Base-by-base conservation (phyloP, 768 basidiomycete genomes). In the Lentinula aciculospora region DNA sequence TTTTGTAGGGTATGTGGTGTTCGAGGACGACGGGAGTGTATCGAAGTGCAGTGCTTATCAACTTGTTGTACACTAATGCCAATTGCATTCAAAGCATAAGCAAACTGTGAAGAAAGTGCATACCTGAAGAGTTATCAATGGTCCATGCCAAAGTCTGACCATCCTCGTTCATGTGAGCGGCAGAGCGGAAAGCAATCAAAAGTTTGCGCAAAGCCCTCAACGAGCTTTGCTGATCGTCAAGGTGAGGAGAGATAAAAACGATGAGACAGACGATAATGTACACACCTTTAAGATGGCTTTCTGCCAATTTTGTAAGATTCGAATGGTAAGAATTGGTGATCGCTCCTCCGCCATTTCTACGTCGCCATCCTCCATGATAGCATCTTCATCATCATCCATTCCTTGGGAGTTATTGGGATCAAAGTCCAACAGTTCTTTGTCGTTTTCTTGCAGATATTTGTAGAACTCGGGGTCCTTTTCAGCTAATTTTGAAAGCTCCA, bases 391-490 rank as follows among this genome's bases (percentile, higher is more conserved):
- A 7, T 75, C 76, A 2, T 78, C 81, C 17, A 68, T 72, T 2
- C 67, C 76, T 1, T 69, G 71, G 1, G 69, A 71, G 23, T 66
- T 71, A 54, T 76, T 64, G 0, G 80, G 73, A 39, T 84, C 76
- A 67, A 98, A 98, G 3, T 92, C 80, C 2, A 99, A 78, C n/a
- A 98, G 76, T 56, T 94, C 94, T 58, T 78, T 76, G 71, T 99
- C 97, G 67, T 99, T 94, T 72, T 98, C 92, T 74, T 95, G 88
- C 2, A 99, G 79, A 68, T 95, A 99, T 72, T 95, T 93, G 86
- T 84, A 99, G 74, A 98, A 99, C 67, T 97, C 96, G n/a, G 96
- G 96, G 70, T 99, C 96, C 69, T 93, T 94, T 71, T 96, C 89
- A 1, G 92, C 92, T 34, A 99, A 81, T 67, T 90, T 86, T 37